Base-by-base conservation (phyloP, 768 basidiomycete species). In the Strobilomyces confusus region DNA sequence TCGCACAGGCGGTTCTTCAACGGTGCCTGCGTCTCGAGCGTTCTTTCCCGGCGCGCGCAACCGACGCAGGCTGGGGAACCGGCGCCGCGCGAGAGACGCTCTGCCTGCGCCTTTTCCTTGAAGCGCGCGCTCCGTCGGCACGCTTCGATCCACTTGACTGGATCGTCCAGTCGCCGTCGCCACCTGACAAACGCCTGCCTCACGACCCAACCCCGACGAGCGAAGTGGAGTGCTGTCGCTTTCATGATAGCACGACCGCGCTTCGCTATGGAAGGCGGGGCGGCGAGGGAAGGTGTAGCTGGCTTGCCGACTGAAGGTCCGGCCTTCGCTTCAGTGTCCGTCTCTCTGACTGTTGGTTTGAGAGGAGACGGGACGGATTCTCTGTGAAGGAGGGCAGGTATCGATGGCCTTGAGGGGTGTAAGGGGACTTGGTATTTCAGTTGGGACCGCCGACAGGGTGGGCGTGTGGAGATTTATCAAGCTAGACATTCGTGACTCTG, bases 91-190 rank as follows among this genome's bases (percentile, higher is more conserved):
- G 72, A 66, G 17, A 74, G 61, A 13, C 70, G 71, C 32, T 69
- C 63, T 0, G 63, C 59, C 26, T 69, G 65, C 9, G 82, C 62
- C 59, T 80, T 85, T 54, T 77, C 70, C 41, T 79, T 78, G 64
- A 89, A 89, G 5, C 73, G 74, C 25, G 86, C 79, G 51, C 84
- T 82, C 42, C 80, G 79, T 51, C 68, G 70, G 54, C 80, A 79
- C 1, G 87, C 87, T 48, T 86, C 83, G 5, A 76, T 61, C 78
- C 82, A 88, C n/a, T 75, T 79, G 34, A 69, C 75, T 48, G 73
- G 72, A 32, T 79, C 78, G 1, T 68, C 68, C 9, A 75, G 57
- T 43, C 73, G 73, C 56, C 76, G 66, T 58, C 74, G 63, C 84
- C 84, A 86, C 34, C 54, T 63, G 41, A 61, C 60, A 54, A 82